Conservation (phyloP, 1,139 yeast species). For the Hansenula lynferdii region DNA sequence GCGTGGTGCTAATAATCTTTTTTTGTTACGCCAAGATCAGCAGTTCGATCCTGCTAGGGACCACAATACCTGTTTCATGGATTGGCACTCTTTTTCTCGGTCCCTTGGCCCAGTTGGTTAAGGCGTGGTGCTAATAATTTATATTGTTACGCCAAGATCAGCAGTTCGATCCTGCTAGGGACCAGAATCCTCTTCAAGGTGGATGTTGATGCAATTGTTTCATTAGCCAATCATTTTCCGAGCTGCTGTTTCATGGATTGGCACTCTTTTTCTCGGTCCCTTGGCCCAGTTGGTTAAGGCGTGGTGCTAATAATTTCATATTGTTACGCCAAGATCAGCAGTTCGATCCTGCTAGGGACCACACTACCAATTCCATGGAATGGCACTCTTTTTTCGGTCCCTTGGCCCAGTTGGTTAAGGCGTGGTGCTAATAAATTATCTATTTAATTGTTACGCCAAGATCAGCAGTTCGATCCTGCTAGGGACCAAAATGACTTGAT, state of each 20-base stretch:
- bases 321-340: slow-evolving; percentile 82
- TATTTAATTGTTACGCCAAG: too few relatives aligned
- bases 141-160: slow-evolving; percentile 81
- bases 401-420: slow-evolving; percentile 91
- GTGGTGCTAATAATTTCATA: slow-evolving; percentile 85
- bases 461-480: slow-evolving; percentile 86
- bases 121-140: slow-evolving; percentile 88
- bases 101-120: slow-evolving; percentile 83
- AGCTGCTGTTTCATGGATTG: too few relatives aligned
- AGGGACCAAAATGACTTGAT: too few relatives aligned
- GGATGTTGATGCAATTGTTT: too few relatives aligned
- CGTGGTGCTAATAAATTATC: slow-evolving; percentile 88
- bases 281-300: slow-evolving; percentile 87
- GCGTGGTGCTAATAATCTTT: slow-evolving; percentile 89
- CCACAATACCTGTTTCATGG: too few relatives aligned
- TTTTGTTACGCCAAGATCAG: slow-evolving; percentile 82
- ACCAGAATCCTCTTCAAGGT: too few relatives aligned
- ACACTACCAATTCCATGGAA: too few relatives aligned
- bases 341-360: slow-evolving; percentile 89
- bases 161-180: slow-evolving; percentile 88
- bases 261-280: slow-evolving; percentile 43
- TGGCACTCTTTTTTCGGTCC: slow-evolving; percentile 40
- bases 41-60: slow-evolving; percentile 88
- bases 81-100: too few relatives aligned
- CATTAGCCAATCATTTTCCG: too few relatives aligned